phyloP scores from a whole-genome alignment of 106 monocot species.

The Xerophyta viscosa region DNA sequence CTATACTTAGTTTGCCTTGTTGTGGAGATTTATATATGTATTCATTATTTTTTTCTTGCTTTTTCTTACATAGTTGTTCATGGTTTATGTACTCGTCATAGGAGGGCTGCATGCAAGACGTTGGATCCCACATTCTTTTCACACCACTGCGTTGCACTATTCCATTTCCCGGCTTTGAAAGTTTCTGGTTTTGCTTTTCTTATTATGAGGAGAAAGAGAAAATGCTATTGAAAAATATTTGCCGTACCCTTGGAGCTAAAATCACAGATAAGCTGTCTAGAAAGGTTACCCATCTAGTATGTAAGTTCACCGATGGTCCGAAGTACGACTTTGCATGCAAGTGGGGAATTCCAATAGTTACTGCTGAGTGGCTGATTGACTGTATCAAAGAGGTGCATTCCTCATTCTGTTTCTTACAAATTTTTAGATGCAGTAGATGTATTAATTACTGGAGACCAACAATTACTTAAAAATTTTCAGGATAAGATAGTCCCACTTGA shows the following conservation, averaged over 20 bases:
- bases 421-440: not conserved
- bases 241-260: slow-evolving; percentile 72
- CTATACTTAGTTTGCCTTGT: no score
- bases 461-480: slow-evolving; percentile 22
- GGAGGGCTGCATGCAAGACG: slow-evolving; percentile 77
- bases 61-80: not conserved
- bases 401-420: not conserved
- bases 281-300: slow-evolving; percentile 86
- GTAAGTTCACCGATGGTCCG: slow-evolving; percentile 80
- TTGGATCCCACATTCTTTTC: slow-evolving; percentile 69
- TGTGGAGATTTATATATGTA: no score
- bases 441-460: not conserved
- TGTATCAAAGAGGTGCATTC: slow-evolving; percentile 54
- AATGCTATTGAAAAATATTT: slow-evolving; percentile 65
- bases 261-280: slow-evolving; percentile 60
- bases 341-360: slow-evolving; percentile 64
- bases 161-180: slow-evolving; percentile 85
- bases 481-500: slow-evolving; percentile 58
- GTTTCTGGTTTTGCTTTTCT: slow-evolving; percentile 70
- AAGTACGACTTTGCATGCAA: slow-evolving; percentile 85
- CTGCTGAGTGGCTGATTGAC: slow-evolving; percentile 87
- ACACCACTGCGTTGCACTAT: slow-evolving; percentile 67
- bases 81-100: slow-evolving; percentile 17
- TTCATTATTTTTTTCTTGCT: no score
- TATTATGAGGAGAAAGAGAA: slow-evolving; percentile 92